Evolutionary conservation across 2,329 filamentous ascomycete genomes (phyloP).

Genomic region (Penicillium sp.): DNA sequence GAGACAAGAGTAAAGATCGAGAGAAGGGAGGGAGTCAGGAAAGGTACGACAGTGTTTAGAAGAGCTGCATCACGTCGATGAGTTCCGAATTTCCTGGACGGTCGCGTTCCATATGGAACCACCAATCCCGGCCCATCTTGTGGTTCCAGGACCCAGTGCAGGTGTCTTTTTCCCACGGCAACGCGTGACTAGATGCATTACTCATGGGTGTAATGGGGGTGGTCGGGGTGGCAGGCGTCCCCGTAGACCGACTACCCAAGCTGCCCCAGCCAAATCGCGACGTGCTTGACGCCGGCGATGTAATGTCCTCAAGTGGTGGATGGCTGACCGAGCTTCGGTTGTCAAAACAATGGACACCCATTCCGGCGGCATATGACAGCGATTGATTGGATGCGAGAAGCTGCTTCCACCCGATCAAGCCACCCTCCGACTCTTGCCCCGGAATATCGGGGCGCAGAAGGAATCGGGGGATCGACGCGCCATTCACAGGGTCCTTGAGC

Average conservation of each 20-base stretch:
- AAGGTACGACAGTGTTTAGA: constrained; percentile 23
- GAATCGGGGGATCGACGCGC: constrained; percentile 40
- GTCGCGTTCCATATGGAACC: constrained; percentile 46
- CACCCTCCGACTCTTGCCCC: constrained; percentile 45
- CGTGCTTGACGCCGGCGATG: constrained; percentile 32
- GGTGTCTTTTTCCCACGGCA: constrained; percentile 43
- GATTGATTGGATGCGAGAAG: constrained; percentile 43
- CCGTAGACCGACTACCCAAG: constrained; percentile 33
- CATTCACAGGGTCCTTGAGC: constrained; percentile 21
- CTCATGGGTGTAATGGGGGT: constrained; percentile 35
- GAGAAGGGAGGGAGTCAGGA: neutral
- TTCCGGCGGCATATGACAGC: constrained; percentile 35
- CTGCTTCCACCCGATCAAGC: constrained; percentile 46
- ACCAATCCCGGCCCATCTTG: constrained; percentile 44
- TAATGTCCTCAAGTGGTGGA: constrained; percentile 28
- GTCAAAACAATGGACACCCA: constrained; percentile 35
- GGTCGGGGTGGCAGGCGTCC: constrained; percentile 32
- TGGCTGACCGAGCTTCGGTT: constrained; percentile 23
- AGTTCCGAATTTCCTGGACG: constrained; percentile 34
- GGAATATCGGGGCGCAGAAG: constrained; percentile 43
- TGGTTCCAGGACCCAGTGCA: constrained; percentile 48
- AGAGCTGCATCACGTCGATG: constrained; percentile 35
- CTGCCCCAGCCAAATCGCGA: constrained; percentile 39
- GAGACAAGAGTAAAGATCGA: constrained; percentile 3
- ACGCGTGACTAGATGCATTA: constrained; percentile 24